These are phyloP conservation scores for Pleurotus tuber-regium DNA, from an alignment of 768 basidiomycete species.

Conservation along the genomic window DNA sequence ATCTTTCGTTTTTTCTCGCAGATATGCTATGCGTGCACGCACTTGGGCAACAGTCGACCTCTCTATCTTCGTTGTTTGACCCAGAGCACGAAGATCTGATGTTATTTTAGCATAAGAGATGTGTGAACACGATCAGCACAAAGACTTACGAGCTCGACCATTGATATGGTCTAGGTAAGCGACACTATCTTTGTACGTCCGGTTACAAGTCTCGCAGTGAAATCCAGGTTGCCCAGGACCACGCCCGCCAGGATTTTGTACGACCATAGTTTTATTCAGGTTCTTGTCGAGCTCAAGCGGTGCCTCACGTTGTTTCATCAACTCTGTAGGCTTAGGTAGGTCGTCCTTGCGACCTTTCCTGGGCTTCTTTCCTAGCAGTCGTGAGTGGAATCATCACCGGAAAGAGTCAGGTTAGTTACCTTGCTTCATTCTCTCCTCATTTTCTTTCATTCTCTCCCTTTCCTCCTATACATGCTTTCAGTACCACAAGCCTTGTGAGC, in stretches of 20 bases:
- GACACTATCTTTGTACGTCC: constrained; percentile 92
- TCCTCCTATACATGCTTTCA: constrained; percentile 45
- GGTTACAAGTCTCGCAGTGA: constrained; percentile 86
- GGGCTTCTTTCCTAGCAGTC: constrained; percentile 73
- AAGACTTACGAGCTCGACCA: constrained; percentile 79
- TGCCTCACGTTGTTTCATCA: constrained; percentile 84
- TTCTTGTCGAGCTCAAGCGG: constrained; percentile 94
- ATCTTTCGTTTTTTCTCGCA: constrained; percentile 86
- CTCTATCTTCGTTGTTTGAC: constrained; percentile 91
- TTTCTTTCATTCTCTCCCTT: constrained; percentile 79
- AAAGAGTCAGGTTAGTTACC: constrained; percentile 39
- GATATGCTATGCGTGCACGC: constrained; percentile 79
- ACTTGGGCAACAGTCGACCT: constrained; percentile 93
- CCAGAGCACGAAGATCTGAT: constrained; percentile 85
- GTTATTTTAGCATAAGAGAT: constrained; percentile 6
- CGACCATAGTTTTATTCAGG: constrained; percentile 91
- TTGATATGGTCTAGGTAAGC: constrained; percentile 97
- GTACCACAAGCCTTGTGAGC: neutral
- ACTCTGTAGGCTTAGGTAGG: constrained; percentile 89
- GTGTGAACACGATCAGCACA: neutral
- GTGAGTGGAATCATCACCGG: constrained; percentile 6
- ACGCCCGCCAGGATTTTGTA: constrained; percentile 75
- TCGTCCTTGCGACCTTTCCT: constrained; percentile 68
- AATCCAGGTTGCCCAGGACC: constrained; percentile 94
- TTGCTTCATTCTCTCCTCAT: constrained; percentile 81